Conservation (phyloP, 768 basidiomycete species). For the Tulasnella sp. region DNA sequence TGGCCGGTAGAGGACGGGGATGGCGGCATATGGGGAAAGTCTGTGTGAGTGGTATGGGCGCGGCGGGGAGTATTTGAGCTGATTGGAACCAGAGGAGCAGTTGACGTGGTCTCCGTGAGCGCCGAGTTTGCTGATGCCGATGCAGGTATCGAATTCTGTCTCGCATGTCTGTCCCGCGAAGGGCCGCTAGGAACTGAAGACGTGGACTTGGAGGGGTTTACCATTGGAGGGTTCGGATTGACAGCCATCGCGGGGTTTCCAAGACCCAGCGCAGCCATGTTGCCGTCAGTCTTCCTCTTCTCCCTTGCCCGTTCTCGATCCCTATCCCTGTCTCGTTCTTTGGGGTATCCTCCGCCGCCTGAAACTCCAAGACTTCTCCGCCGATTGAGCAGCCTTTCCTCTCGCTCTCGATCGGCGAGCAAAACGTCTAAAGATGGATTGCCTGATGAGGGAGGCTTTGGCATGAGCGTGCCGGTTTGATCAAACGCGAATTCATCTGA, state of each 20-base stretch:
- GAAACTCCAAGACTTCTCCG: conserved; percentile 61
- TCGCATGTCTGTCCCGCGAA: conserved; percentile 32
- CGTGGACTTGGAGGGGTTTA: conserved; percentile 14
- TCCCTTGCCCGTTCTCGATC: conserved; percentile 15
- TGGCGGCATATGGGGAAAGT: conserved; percentile 83
- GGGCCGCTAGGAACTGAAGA: conserved; percentile 9
- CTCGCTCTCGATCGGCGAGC: conserved; percentile 22
- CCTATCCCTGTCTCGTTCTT: conserved; percentile 10
- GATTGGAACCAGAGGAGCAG: too few species aligned
- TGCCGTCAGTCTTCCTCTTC: conserved; percentile 14
- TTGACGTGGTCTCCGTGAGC: background rate
- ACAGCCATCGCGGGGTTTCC: conserved; percentile 5
- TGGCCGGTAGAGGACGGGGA: conserved; percentile 76
- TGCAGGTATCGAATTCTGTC: conserved; percentile 48
- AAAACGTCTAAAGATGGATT: conserved; percentile 21
- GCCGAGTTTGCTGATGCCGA: conserved; percentile 11
- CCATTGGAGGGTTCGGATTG: background rate
- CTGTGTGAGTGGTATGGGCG: conserved; percentile 42
- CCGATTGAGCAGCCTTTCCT: conserved; percentile 28
- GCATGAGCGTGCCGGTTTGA: conserved; percentile 43
- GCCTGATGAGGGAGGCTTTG: conserved; percentile 29
- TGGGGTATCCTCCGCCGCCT: conserved; percentile 5
- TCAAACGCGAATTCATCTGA: conserved; percentile 80
- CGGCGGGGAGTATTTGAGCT: conserved; percentile 38
- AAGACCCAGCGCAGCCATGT: conserved; percentile 5